Evolutionary conservation across 2,329 filamentous ascomycete species (phyloP).

Genomic region (Myriosclerotinia curreyana): DNA sequence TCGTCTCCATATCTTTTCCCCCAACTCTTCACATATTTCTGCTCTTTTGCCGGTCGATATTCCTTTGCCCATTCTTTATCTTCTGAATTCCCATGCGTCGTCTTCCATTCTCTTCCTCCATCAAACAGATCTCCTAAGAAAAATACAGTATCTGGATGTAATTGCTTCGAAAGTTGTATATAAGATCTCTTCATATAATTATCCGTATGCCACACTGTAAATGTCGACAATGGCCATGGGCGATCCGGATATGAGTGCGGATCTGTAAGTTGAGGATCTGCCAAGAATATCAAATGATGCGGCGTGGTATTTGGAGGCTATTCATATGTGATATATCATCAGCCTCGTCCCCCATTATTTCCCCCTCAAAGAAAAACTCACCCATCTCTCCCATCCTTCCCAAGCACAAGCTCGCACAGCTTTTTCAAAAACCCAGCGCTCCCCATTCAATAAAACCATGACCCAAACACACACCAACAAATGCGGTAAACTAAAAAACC

Average conservation of each 20-base stretch:
- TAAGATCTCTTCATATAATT: conserved; percentile 86
- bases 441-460: conserved; percentile 76
- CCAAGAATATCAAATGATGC: conserved; percentile 68
- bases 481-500: conserved; percentile 63
- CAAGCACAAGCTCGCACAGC: conserved; percentile 73
- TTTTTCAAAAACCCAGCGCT: conserved; percentile 71
- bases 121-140: conserved; percentile 96
- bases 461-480: conserved; percentile 72
- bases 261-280: conserved; percentile 72
- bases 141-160: conserved; percentile 83
- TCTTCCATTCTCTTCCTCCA: conserved; percentile 92
- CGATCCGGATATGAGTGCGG: conserved; percentile 71
- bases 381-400: conserved; percentile 91
- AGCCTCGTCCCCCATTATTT: conserved; percentile 24
- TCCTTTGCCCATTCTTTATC: conserved; percentile 58
- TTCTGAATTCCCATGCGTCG: conserved; percentile 56
- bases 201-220: conserved; percentile 75
- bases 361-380: conserved; percentile 47
- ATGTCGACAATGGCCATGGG: conserved; percentile 64
- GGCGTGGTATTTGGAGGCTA: conserved; percentile 76
- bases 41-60: conserved; percentile 51
- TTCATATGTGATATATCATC: conserved; percentile 14
- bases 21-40: conserved; percentile 59
- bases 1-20: conserved; percentile 72
- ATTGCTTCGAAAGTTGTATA: conserved; percentile 66